Evolutionary conservation across 257 asterid species (phyloP).

Genomic region (Vinca minor): DNA sequence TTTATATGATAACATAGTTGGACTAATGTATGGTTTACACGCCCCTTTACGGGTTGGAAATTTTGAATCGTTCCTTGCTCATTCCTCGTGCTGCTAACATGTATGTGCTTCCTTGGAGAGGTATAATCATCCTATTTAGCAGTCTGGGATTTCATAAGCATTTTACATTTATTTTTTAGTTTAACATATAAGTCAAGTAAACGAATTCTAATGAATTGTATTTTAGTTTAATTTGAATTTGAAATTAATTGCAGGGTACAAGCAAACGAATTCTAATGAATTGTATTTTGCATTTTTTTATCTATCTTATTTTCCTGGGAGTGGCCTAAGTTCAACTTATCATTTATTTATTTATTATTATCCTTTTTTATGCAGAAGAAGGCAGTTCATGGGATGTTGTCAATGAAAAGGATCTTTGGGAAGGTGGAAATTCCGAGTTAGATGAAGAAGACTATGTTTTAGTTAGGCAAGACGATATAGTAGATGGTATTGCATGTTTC

Average conservation of each 20-base stretch:
- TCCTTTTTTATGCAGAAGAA: slow-evolving; percentile 64
- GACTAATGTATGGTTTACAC: background rate
- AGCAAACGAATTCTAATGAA: background rate
- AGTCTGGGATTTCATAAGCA: background rate
- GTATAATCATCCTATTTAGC: background rate
- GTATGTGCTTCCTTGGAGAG: background rate
- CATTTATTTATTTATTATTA: no score
- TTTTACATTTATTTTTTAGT: background rate
- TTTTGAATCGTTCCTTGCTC: background rate
- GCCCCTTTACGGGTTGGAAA: background rate
- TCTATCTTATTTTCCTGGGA: background rate
- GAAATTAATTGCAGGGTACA: background rate
- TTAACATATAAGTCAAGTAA: background rate
- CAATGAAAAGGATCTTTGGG: slow-evolving; percentile 83
- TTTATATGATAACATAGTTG: background rate
- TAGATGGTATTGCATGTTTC: slow-evolving; percentile 95
- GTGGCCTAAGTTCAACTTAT: slow-evolving; percentile 4
- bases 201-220: no score
- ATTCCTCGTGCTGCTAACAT: background rate
- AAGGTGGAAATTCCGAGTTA: slow-evolving; percentile 47
- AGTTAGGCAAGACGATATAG: slow-evolving; percentile 93
- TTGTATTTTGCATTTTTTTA: background rate
- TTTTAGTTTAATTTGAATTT: background rate
- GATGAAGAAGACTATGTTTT: slow-evolving; percentile 78
- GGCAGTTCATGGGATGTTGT: slow-evolving; percentile 92